Conservation (phyloP, 2,329 filamentous ascomycete species). For the Apiospora koreana region DNA sequence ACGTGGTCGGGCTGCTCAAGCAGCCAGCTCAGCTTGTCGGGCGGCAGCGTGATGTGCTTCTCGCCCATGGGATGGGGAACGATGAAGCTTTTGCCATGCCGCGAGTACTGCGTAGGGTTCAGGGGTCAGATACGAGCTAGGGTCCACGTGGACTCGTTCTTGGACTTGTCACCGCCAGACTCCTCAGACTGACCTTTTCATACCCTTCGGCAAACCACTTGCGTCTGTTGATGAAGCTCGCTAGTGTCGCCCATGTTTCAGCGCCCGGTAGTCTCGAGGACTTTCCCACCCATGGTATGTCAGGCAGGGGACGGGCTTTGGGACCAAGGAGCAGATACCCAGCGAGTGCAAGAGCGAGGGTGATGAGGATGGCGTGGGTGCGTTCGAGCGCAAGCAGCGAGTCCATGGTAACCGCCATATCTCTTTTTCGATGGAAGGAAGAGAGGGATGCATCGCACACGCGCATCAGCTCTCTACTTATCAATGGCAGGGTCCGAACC, state of each 20-base stretch:
- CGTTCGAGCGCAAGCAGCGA: neutral
- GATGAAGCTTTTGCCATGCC: slow-evolving; percentile 8
- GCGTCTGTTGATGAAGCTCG: slow-evolving; percentile 4
- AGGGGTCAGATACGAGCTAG: neutral
- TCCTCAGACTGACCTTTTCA: neutral
- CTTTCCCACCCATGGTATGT: slow-evolving; percentile 10
- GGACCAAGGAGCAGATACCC: neutral
- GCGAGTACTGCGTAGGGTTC: neutral
- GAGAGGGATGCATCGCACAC: neutral
- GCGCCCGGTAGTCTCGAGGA: neutral
- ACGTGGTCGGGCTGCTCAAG: slow-evolving; percentile 10
- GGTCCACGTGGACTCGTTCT: neutral
- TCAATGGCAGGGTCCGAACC: neutral
- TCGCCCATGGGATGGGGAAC: slow-evolving; percentile 4
- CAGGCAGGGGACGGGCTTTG: neutral
- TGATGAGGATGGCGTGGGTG: neutral
- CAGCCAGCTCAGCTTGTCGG: slow-evolving; percentile 7
- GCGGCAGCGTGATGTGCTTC: slow-evolving; percentile 9
- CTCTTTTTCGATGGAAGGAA: neutral
- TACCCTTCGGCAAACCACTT: slow-evolving; percentile 8
- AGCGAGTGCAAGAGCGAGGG: neutral
- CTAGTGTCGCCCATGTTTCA: slow-evolving; percentile 1
- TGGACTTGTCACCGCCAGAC: neutral
- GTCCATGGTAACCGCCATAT: neutral
- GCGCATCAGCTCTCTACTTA: slow-evolving; percentile 4